These are phyloP conservation scores for Paralagenidium karlingii DNA, from an alignment of 352 stramenopile genomes.

Conservation along the genomic window DNA sequence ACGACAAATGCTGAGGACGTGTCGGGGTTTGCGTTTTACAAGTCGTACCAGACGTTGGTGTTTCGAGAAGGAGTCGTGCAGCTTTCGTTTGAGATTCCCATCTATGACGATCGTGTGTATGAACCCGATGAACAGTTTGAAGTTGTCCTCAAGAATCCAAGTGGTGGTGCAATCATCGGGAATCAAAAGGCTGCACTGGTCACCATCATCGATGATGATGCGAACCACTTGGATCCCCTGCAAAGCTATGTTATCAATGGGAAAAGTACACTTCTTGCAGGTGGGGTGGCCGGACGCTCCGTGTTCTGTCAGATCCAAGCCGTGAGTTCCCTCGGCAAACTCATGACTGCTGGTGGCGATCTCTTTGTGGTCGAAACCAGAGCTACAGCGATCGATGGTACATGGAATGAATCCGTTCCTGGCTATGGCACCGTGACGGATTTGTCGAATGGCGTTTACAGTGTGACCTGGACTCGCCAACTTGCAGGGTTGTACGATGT, in stretches of 20 bases:
- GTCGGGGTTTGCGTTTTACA: constrained; percentile 81
- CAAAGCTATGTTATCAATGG: constrained; percentile 19
- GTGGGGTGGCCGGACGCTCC: constrained; percentile 21
- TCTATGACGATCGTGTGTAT: constrained; percentile 82
- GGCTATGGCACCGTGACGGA: no score
- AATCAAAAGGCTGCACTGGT: constrained; percentile 51
- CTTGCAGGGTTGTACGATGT: constrained; percentile 32
- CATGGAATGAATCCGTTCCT: no score
- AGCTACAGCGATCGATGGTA: constrained; percentile 7
- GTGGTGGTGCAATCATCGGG: constrained; percentile 20
- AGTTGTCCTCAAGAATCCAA: constrained; percentile 26
- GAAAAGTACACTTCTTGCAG: constrained; percentile 12
- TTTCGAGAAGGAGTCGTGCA: constrained; percentile 76
- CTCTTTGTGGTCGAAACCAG: constrained; percentile 30
- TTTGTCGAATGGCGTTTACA: constrained; percentile 16
- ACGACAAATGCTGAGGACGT: constrained; percentile 67
- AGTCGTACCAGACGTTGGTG: constrained; percentile 51
- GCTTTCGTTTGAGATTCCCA: constrained; percentile 82
- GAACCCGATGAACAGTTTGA: constrained; percentile 62
- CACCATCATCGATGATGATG: constrained; percentile 63
- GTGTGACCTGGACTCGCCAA: constrained; percentile 31
- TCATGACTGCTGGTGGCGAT: constrained; percentile 8
- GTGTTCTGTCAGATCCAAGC: constrained; percentile 43
- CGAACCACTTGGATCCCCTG: constrained; percentile 16
- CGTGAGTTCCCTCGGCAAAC: constrained; percentile 21